Evolutionary conservation across 2,329 filamentous ascomycete genomes (phyloP), one percentile per base, ranked within the genome.

Genomic region (Aurifilum marmelostoma): DNA sequence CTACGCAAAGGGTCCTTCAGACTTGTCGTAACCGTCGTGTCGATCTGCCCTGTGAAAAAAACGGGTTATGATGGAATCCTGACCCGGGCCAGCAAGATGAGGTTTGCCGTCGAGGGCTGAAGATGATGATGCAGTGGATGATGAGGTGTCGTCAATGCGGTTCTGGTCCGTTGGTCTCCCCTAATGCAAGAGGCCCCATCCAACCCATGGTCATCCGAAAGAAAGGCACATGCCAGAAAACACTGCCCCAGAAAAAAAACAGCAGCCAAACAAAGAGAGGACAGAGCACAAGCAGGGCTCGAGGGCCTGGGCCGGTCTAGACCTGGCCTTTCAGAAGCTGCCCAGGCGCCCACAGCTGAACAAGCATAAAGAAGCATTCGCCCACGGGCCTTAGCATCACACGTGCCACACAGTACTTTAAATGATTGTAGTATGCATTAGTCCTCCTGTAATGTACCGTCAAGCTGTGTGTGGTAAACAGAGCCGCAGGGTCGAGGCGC

Each of bases 291-390:
- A 14, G 8, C n/a, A 9, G 11, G 39, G 12, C 39, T 41, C 9
- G 41, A 34, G 27, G 52, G 52, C 27, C 52, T 56, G 52, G 52
- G 52, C 52, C 27, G 52, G 52, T 56, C 52, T 56, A 56, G 52
- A 56, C 52, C 52, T 27, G 9, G 4, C 24, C n/a, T 24, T 34
- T 8, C 34, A 34, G 8, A 56, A 21, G 18, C 18, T 47, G 43
- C 18, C 11, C 37, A 7, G 12, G 37, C 5, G 37, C 9, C 41
- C 6, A 7, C 8, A 21, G 41, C 16, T 43, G 16, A 47, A 21
- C 43, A 47, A 47, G 43, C 43, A 43, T 21, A 18, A 14, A 21
- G 21, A 21, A 16, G 14, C 21, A n/a, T 43, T 21, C 5, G 43
- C 43, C 18, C 43, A 47, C 18, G 43, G 43, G 43, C 43, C 24